A percentile compares a stretch with the other conserved stretches of the same genome.
phyloP scores from a whole-genome alignment of 257 asterid species.

The Anisodus acutangulus region DNA sequence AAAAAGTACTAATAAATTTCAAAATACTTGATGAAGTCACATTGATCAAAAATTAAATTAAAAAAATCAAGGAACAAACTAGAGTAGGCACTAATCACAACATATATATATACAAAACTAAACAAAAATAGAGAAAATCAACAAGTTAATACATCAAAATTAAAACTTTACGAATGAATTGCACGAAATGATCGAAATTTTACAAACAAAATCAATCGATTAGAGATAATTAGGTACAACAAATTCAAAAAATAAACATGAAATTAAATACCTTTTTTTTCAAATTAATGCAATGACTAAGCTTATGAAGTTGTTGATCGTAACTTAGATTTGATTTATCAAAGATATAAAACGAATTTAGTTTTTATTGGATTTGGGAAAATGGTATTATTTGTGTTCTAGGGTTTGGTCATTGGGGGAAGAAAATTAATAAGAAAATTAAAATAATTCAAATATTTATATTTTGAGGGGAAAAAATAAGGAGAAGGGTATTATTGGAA shows the following conservation, averaged over 20 bases:
- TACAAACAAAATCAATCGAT: not conserved
- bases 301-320: constrained; percentile 30
- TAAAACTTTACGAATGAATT: not conserved
- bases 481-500: constrained; percentile 36
- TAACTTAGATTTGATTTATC: constrained; percentile 16
- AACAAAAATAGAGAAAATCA: not conserved
- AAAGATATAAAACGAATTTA: constrained; percentile 6
- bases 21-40: constrained; percentile 5
- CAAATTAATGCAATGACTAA: constrained; percentile 33
- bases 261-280: constrained; percentile 30
- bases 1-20: not conserved
- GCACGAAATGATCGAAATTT: not conserved
- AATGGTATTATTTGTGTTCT: constrained; percentile 25
- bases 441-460: constrained; percentile 24
- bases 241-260: not conserved
- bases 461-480: not conserved
- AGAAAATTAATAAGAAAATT: constrained; percentile 20
- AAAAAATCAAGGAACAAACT: constrained; percentile 25
- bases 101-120: not conserved
- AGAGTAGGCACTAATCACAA: constrained; percentile 18
- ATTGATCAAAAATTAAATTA: not conserved
- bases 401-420: constrained; percentile 38
- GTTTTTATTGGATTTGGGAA: constrained; percentile 15
- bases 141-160: not conserved
- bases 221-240: constrained; percentile 18